Base-by-base conservation (phyloP, 2,329 filamentous ascomycete genomes). In the Neocucurbitaria cava region DNA sequence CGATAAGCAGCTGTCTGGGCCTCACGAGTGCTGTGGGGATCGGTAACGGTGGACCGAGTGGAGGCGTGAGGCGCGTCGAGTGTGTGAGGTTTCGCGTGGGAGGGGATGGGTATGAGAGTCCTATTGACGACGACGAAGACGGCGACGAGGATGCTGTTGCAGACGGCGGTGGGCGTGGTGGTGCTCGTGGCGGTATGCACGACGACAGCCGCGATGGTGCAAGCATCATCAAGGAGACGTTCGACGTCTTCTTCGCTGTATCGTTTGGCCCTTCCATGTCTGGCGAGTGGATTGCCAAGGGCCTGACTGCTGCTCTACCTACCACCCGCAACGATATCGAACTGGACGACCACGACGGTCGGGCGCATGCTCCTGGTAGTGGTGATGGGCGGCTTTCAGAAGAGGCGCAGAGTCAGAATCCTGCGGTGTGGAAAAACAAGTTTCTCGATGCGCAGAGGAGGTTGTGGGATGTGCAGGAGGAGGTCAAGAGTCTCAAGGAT, bases 221-320 rank as follows among this genome's bases (percentile, higher is more conserved):
- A n/a, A n/a, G 54, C 1, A 59, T 36, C 3, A 64, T 78, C 17
- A 69, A 70, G 26, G 75, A 79, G 46, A 72, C 76, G 0, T 82
- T 78, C 47, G 79, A 82, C 48, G 65, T 82, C 1, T 73, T 62
- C 24, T 82, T 81, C 71, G 72, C 65, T 2, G 71, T 78, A 2
- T 66, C 70, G 1, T 76, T 80, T 2, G 72, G 73, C 0, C 66
- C 79, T 30, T 71, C 63, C 0, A n/a, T n/a, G n/a, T n/a, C n/a
- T n/a, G 80, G 78, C 0, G 72, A 76, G 43, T 82, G 81, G 66
- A 70, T 69, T 18, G 71, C 78, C 13, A 79, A 78, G 45, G 77
- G 77, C 0, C 48, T 82, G 10, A 54, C 54, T 21, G 54, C 70
- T 18, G 55, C 54, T 5, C 24, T 9, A 26, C 24, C 24, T 3